phyloP scores from a whole-genome alignment of 2,329 filamentous ascomycete species.

The Aspergillus jensenii region DNA sequence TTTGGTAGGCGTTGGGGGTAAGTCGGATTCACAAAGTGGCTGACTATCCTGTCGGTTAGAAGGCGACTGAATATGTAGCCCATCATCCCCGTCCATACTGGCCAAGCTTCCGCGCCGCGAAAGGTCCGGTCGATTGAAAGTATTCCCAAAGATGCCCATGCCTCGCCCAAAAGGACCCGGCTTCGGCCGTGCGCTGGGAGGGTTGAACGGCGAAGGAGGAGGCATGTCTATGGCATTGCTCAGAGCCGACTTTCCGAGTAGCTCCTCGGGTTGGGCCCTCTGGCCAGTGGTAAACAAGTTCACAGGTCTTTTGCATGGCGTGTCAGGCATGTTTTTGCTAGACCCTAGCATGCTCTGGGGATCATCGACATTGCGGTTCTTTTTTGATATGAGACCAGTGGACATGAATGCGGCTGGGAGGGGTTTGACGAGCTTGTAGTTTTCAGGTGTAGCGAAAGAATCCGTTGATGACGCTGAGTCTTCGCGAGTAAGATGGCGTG shows the following conservation, averaged over 20 bases:
- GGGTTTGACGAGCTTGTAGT: constrained; percentile 74
- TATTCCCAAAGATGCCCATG: constrained; percentile 62
- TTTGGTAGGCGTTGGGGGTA: constrained; percentile 95
- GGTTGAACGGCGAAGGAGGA: constrained; percentile 79
- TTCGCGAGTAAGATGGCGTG: constrained; percentile 47
- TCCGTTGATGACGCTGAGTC: constrained; percentile 50
- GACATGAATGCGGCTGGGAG: constrained; percentile 86
- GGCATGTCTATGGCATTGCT: constrained; percentile 73
- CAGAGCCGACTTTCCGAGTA: constrained; percentile 61
- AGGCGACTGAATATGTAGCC: constrained; percentile 58
- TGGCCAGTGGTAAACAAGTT: constrained; percentile 66
- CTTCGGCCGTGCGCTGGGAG: constrained; percentile 59
- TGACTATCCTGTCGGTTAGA: constrained; percentile 57
- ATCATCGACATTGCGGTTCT: constrained; percentile 79
- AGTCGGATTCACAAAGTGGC: constrained; percentile 63
- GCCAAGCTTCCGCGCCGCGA: constrained; percentile 69
- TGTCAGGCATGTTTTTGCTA: constrained; percentile 80
- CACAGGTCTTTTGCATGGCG: constrained; percentile 85
- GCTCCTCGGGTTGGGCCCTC: constrained; percentile 56
- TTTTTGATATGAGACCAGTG: constrained; percentile 91
- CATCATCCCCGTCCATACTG: constrained; percentile 77
- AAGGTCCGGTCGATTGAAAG: constrained; percentile 48
- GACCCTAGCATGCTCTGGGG: constrained; percentile 50
- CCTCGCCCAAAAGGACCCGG: constrained; percentile 68
- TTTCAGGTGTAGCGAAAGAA: constrained; percentile 70